Evolutionary conservation across 805 yeast genomes (phyloP).

Genomic region (Saturnispora kantuleensis): DNA sequence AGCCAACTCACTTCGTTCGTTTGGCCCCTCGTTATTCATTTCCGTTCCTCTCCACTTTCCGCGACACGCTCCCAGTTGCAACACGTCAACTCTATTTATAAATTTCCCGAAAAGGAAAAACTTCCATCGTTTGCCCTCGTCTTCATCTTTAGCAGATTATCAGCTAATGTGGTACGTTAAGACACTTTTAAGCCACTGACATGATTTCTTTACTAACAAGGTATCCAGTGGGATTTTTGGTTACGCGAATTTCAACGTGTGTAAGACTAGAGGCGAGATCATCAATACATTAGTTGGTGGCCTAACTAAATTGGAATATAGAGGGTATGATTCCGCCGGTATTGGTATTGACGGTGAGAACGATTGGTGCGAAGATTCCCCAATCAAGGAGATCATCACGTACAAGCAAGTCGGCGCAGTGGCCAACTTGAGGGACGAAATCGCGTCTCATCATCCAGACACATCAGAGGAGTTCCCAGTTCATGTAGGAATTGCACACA

Average conservation of each 20-base stretch:
- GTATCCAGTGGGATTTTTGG: slow-evolving; percentile 84
- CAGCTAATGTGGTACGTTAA: not conserved
- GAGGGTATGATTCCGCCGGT: slow-evolving; percentile 98
- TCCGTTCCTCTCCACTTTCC: no score
- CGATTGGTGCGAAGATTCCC: slow-evolving; percentile 22
- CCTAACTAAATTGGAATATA: slow-evolving; percentile 76
- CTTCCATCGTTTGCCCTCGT: no score
- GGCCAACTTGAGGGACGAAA: slow-evolving; percentile 60
- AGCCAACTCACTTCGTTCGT: no score
- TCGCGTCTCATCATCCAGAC: slow-evolving; percentile 40
- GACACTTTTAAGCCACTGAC: no score
- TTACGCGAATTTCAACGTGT: slow-evolving; percentile 90
- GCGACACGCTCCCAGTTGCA: no score
- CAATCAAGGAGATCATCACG: slow-evolving; percentile 54
- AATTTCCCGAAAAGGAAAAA: no score
- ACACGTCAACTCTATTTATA: no score
- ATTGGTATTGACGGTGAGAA: slow-evolving; percentile 88
- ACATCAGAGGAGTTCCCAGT: slow-evolving; percentile 58
- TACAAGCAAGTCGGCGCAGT: slow-evolving; percentile 91
- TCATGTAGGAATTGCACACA: slow-evolving; percentile 96
- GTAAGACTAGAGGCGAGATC: slow-evolving; percentile 86
- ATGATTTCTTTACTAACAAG: not conserved
- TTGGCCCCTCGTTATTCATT: no score
- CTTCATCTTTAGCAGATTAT: not conserved
- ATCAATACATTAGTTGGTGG: slow-evolving; percentile 84